A percentile compares a stretch with the other conserved stretches of the same genome.
phyloP scores from a whole-genome alignment of 495 filamentous ascomycete genomes.

The Rostrohypoxylon terebratum region DNA sequence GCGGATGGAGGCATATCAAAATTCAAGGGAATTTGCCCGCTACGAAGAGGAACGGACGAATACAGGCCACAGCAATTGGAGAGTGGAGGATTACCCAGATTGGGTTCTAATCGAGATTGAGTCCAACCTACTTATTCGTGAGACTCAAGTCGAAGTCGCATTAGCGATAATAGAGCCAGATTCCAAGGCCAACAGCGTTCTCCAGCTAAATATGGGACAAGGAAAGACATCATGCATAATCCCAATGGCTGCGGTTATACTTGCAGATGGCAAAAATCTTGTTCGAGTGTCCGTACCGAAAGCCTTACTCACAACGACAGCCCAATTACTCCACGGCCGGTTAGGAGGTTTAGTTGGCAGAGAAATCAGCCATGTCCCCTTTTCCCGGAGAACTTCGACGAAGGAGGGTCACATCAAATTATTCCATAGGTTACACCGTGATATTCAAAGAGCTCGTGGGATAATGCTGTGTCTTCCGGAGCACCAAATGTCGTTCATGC shows the following conservation, averaged over 20 bases:
- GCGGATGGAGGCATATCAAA: constrained; percentile 49
- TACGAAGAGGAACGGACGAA: constrained; percentile 56
- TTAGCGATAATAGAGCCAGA: constrained; percentile 60
- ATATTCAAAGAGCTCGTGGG: constrained; percentile 52
- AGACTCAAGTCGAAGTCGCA: constrained; percentile 65
- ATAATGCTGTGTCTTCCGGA: constrained; percentile 64
- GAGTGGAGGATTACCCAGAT: constrained; percentile 58
- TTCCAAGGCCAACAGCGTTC: constrained; percentile 60
- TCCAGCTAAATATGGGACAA: constrained; percentile 67
- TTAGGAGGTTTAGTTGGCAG: constrained; percentile 63
- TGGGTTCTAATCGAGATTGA: constrained; percentile 71
- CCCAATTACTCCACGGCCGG: constrained; percentile 59
- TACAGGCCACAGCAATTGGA: constrained; percentile 65
- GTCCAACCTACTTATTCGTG: constrained; percentile 62
- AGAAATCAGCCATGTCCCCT: constrained; percentile 61
- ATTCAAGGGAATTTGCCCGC: constrained; percentile 25
- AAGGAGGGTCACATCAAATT: constrained; percentile 40
- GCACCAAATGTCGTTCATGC: constrained; percentile 65
- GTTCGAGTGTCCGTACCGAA: constrained; percentile 64
- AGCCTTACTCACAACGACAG: constrained; percentile 63
- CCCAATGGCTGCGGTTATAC: constrained; percentile 63
- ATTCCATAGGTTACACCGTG: constrained; percentile 53
- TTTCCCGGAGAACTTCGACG: constrained; percentile 60
- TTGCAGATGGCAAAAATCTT: constrained; percentile 61
- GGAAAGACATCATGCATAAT: constrained; percentile 66